Percentiles rank a stretch among this genome's conserved stretches.
These are phyloP conservation scores for Lizonia empirigonia DNA, from an alignment of 2,329 filamentous ascomycete species.

Conservation along the genomic window DNA sequence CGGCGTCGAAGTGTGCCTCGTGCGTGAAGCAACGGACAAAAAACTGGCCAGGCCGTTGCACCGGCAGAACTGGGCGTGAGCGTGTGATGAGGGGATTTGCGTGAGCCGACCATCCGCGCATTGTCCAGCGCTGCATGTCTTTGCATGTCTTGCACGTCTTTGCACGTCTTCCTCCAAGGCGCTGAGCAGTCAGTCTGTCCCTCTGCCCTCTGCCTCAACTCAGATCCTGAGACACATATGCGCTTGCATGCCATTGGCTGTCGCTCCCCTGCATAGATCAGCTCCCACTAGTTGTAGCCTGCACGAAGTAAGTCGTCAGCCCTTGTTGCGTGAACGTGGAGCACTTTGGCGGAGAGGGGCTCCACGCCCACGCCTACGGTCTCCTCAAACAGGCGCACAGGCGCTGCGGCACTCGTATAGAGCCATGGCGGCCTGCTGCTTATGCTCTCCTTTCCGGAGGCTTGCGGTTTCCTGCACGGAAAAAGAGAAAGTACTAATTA, in stretches of 20 bases:
- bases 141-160: too few relatives aligned
- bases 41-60: conserved; percentile 3
- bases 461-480: conserved; percentile 2
- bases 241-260: conserved; percentile 13
- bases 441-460: conserved; percentile 15
- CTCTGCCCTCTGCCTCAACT: not conserved
- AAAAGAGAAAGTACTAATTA: conserved; percentile 23
- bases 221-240: conserved; percentile 1
- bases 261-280: conserved; percentile 22
- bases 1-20: conserved; percentile 23
- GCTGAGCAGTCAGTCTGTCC: not conserved
- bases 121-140: conserved; percentile 7
- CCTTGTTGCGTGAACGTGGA: conserved; percentile 6
- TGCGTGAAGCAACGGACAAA: conserved; percentile 26
- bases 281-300: conserved; percentile 34
- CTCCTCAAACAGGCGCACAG: conserved; percentile 31
- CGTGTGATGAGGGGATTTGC: conserved; percentile 7
- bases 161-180: not conserved
- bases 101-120: conserved; percentile 15
- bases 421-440: conserved; percentile 15
- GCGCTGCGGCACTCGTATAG: conserved; percentile 18
- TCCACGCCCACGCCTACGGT: too few relatives aligned
- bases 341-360: conserved; percentile 20
- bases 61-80: conserved; percentile 6
- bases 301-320: conserved; percentile 36